A percentile compares a stretch with the other conserved stretches of the same genome.
Conservation (phyloP, 148 eudicot genomes). For the Amaranthus cruentus region DNA sequence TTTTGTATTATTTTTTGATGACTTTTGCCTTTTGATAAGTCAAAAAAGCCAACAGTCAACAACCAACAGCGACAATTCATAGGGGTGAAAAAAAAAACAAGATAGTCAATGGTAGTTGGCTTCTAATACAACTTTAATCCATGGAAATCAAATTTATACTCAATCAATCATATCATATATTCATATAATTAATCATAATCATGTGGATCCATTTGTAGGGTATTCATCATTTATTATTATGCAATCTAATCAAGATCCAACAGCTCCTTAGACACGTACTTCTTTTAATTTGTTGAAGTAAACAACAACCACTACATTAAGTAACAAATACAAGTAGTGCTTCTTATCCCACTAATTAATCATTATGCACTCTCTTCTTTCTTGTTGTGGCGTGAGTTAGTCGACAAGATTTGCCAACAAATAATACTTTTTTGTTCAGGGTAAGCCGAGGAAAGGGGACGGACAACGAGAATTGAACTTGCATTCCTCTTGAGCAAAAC, state of each 20-base stretch:
- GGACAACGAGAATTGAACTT: too few species aligned
- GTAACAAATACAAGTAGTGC: not conserved
- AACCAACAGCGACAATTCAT: too few species aligned
- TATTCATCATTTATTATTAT: not conserved
- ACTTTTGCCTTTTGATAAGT: too few species aligned
- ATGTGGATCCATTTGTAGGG: slow-evolving; percentile 3
- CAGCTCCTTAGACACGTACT: not conserved
- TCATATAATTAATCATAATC: too few species aligned
- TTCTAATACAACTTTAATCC: not conserved
- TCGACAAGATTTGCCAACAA: not conserved
- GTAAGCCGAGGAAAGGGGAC: too few species aligned
- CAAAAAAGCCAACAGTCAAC: too few species aligned
- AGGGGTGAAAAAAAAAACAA: not conserved
- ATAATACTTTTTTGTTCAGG: too few species aligned
- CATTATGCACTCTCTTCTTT: not conserved
- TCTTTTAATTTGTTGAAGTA: not conserved
- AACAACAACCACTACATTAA: not conserved
- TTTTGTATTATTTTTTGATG: too few species aligned
- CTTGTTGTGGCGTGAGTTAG: not conserved
- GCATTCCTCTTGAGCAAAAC: too few species aligned
- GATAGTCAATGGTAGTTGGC: not conserved
- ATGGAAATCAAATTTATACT: not conserved
- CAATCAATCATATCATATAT: not conserved
- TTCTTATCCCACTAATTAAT: not conserved
- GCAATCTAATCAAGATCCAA: not conserved